Conservation (phyloP, 495 filamentous ascomycete genomes). For the Xylaria longipes region DNA sequence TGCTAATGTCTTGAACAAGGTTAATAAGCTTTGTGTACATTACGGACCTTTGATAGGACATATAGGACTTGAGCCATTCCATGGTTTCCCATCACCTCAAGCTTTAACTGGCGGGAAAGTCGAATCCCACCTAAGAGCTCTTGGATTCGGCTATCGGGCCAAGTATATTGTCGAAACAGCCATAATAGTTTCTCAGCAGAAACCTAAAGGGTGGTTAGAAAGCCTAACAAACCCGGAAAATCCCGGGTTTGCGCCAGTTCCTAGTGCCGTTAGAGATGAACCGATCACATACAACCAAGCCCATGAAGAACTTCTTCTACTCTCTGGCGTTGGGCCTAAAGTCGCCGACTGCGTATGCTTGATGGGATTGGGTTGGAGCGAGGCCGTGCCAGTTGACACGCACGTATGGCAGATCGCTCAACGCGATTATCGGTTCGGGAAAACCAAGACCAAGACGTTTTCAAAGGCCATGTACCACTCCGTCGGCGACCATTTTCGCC, state of each 20-base stretch:
- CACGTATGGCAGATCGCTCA: slow-evolving; percentile 99
- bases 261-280: slow-evolving; percentile 7
- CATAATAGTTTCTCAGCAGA: slow-evolving; percentile 68
- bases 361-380: slow-evolving; percentile 97
- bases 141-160: slow-evolving; percentile 95
- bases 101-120: slow-evolving; percentile 71
- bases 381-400: slow-evolving; percentile 94
- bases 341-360: slow-evolving; percentile 96
- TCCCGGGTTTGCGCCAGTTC: slow-evolving; percentile 52
- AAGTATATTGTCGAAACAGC: slow-evolving; percentile 91
- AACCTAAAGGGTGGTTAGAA: slow-evolving; percentile 76
- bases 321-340: slow-evolving; percentile 93
- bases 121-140: slow-evolving; percentile 75
- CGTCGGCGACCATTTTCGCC: slow-evolving; percentile 86
- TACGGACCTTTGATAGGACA: slow-evolving; percentile 81
- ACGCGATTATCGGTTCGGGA: slow-evolving; percentile 92
- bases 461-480: slow-evolving; percentile 89
- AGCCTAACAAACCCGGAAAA: slow-evolving; percentile 76
- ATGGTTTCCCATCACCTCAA: slow-evolving; percentile 84
- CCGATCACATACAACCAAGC: slow-evolving; percentile 70
- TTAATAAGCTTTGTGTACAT: slow-evolving; percentile 85
- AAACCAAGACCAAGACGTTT: slow-evolving; percentile 80
- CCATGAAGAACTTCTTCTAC: slow-evolving; percentile 76
- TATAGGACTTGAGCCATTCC: slow-evolving; percentile 72
- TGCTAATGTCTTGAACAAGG: slow-evolving; percentile 47